Base-by-base conservation (phyloP, 2,329 filamentous ascomycete species). In the Chaetomiaceae sp. region DNA sequence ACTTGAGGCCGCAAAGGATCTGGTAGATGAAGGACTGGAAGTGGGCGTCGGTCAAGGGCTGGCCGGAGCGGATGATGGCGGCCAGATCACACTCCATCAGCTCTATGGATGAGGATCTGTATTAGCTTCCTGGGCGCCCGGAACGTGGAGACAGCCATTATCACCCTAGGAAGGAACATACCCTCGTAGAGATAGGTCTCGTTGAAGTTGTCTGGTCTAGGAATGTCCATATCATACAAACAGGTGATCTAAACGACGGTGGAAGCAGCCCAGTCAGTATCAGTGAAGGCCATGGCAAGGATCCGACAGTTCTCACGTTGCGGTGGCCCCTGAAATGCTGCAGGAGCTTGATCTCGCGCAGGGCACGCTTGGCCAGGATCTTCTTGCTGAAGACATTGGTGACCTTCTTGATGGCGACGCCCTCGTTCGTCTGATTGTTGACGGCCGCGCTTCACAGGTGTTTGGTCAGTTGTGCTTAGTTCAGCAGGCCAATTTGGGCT, bases 351-450 rank as follows among this genome's bases (percentile, higher is more conserved):
- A 99, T 97, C 75, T 99, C 93, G 70, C 93, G 85, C 77, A 99
- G 73, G 44, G 93, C 93, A 66, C 93, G 88, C 83, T 99, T 99
- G 64, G 93, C 93, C 60, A 99, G 80, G 62, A 99, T 99, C 83
- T 97, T 97, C 77, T 99, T 99, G 81, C 90, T 96, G 73, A 99
- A 99, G 64, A 99, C 92, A 87, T 99, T 99, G 76, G 93, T 99
- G 69, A 99, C 89, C 74, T 99, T 99, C 75, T 99, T 99, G 78
- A 99, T 93, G 64, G 93, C 93, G 57, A 99, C 91, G 35, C 92
- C 91, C 68, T 99, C 93, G 65, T 83, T 86, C 27, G 87, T 95
- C 70, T 90, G 83, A 67, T 83, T 85, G 77, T 97, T 96, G 60
- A 89, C 88, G 50, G 93, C 93, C 54, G 93, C 92, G 71, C 91